Conservation (phyloP, 2,329 filamentous ascomycete genomes). For the Penicillium occitanis region DNA sequence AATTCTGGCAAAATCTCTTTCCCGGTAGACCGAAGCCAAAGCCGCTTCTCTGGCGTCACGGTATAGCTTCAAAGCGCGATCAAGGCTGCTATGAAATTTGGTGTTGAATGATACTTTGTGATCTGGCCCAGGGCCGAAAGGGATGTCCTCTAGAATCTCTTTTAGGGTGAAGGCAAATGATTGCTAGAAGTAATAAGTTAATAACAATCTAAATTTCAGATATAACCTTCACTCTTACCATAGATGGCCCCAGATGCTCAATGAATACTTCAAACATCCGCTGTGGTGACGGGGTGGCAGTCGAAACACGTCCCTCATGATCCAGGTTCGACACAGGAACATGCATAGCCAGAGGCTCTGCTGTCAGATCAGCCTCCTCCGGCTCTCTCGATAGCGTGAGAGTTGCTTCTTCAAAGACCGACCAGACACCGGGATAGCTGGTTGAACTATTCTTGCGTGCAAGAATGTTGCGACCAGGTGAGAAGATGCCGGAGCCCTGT, state of each 20-base stretch:
- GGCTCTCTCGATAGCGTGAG: slow-evolving; percentile 65
- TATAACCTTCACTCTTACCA: slow-evolving; percentile 50
- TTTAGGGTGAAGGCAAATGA: slow-evolving; percentile 89
- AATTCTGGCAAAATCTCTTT: slow-evolving; percentile 68
- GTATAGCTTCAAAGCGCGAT: slow-evolving; percentile 78
- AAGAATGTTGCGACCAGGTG: not conserved
- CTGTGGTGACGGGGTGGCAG: slow-evolving; percentile 51
- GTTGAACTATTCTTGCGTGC: slow-evolving; percentile 29
- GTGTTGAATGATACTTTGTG: slow-evolving; percentile 73
- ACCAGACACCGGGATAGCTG: slow-evolving; percentile 32
- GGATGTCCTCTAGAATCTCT: slow-evolving; percentile 81
- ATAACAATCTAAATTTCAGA: not conserved
- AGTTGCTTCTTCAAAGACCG: slow-evolving; percentile 45
- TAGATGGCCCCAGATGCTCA: slow-evolving; percentile 80
- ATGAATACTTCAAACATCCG: slow-evolving; percentile 95
- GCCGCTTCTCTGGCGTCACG: slow-evolving; percentile 72
- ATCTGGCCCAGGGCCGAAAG: slow-evolving; percentile 69
- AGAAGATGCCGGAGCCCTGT: not conserved
- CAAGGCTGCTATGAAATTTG: slow-evolving; percentile 75
- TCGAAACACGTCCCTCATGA: slow-evolving; percentile 17
- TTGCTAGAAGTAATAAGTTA: slow-evolving; percentile 52
- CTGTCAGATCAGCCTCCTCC: slow-evolving; percentile 56
- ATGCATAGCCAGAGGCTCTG: slow-evolving; percentile 27
- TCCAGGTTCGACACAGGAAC: slow-evolving; percentile 17
- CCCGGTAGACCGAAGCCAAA: slow-evolving; percentile 75